Evolutionary conservation across 257 asterid genomes (phyloP).

Genomic region (Paraleonurus japonicus): DNA sequence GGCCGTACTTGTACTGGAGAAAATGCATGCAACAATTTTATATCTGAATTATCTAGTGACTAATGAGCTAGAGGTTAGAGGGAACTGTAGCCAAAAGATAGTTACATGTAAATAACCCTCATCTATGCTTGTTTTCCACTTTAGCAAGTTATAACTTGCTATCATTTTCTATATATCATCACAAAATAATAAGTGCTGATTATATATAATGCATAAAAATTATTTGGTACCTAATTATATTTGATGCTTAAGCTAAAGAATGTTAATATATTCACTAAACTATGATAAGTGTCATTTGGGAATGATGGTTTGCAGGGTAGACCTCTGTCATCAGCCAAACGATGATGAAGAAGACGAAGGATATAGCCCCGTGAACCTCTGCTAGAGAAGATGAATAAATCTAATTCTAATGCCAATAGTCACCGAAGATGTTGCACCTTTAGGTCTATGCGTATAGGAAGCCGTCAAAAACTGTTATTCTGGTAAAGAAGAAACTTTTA

Average conservation of each 20-base stretch:
- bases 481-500: conserved; percentile 45
- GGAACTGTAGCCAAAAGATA: not conserved
- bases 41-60: not conserved
- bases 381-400: conserved; percentile 58
- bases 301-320: conserved; percentile 73
- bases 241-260: not conserved
- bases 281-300: conserved; percentile 3
- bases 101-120: not conserved
- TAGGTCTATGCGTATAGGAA: conserved; percentile 55
- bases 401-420: conserved; percentile 34
- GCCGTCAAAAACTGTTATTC: conserved; percentile 85
- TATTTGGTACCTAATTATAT: not conserved
- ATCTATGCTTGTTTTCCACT: not conserved
- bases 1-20: not conserved
- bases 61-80: not conserved
- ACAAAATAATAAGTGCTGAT: not conserved
- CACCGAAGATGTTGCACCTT: conserved; percentile 64
- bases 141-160: not conserved
- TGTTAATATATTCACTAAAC: not conserved
- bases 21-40: not conserved
- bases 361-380: conserved; percentile 55
- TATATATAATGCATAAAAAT: not conserved
- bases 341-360: conserved; percentile 91
- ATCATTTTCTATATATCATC: not conserved
- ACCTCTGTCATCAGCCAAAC: conserved; percentile 86